A percentile compares a stretch with the other conserved stretches of the same genome.
These are phyloP conservation scores for Cyberlindnera lachancei DNA, from an alignment of 805 yeast species.

Conservation along the genomic window DNA sequence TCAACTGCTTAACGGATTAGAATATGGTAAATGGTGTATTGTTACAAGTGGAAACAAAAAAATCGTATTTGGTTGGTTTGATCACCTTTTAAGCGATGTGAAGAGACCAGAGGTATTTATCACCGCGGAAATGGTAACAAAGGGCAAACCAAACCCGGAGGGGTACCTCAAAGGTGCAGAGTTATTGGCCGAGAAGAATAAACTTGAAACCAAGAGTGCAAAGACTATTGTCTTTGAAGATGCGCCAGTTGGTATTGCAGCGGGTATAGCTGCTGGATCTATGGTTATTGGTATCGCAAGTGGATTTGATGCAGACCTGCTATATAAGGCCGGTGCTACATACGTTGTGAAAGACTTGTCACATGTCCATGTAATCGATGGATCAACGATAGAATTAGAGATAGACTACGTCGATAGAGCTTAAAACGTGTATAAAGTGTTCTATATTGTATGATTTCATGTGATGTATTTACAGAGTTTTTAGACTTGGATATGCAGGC, in stretches of 20 bases:
- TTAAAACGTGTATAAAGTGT: not conserved
- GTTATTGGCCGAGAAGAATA: conserved; percentile 38
- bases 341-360: conserved; percentile 70
- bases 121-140: conserved; percentile 72
- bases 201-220: conserved; percentile 28
- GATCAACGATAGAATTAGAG: conserved; percentile 16
- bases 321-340: conserved; percentile 68
- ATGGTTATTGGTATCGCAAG: conserved; percentile 78
- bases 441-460: too few relatives aligned
- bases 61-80: conserved; percentile 75
- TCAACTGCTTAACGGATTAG: conserved; percentile 48
- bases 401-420: conserved; percentile 17
- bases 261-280: conserved; percentile 84
- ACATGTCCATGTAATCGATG: conserved; percentile 20
- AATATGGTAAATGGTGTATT: conserved; percentile 63
- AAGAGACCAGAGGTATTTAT: conserved; percentile 68
- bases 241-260: conserved; percentile 84
- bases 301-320: conserved; percentile 47
- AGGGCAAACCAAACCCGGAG: conserved; percentile 85
- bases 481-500: too few relatives aligned
- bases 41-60: conserved; percentile 79
- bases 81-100: conserved; percentile 42
- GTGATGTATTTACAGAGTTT: too few relatives aligned
- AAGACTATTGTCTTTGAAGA: conserved; percentile 72
- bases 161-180: conserved; percentile 47